These are phyloP conservation scores for Elsinoe fawcettii DNA, from an alignment of 2,329 filamentous ascomycete genomes.

Conservation along the genomic window DNA sequence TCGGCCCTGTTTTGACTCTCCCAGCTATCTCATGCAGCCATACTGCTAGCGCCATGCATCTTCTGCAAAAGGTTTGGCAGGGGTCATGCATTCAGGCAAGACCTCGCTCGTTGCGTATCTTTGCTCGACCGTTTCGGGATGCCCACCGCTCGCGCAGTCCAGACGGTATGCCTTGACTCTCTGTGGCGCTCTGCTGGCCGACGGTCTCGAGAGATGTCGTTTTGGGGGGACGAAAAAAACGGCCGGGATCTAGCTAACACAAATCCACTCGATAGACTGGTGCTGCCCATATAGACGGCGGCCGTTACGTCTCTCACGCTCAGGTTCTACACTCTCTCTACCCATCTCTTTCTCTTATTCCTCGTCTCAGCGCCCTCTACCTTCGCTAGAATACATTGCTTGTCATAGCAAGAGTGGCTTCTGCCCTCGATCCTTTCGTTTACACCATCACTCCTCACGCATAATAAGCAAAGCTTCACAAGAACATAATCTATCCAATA, in stretches of 20 bases:
- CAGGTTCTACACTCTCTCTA: conserved; percentile 13
- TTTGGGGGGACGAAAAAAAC: conserved; percentile 8
- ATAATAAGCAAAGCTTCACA: background rate
- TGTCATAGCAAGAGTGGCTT: background rate
- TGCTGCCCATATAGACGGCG: conserved; percentile 15
- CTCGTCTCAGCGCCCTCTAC: conserved; percentile 1
- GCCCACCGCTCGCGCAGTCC: conserved; percentile 6
- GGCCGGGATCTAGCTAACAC: conserved; percentile 14
- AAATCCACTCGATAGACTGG: conserved; percentile 13
- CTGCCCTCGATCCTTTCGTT: conserved; percentile 12
- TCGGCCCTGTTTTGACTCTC: background rate
- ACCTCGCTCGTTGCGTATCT: conserved; percentile 1
- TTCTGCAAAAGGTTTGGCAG: background rate
- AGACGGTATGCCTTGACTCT: conserved; percentile 2
- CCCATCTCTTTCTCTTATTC: conserved; percentile 1
- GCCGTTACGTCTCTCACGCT: conserved; percentile 14
- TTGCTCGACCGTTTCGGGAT: conserved; percentile 11
- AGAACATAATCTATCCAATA: conserved; percentile 8
- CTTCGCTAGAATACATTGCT: background rate
- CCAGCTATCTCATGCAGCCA: conserved; percentile 10
- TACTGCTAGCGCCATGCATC: background rate
- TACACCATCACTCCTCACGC: background rate
- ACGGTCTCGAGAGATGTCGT: background rate
- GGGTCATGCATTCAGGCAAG: conserved; percentile 2
- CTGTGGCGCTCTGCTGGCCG: conserved; percentile 4